Evolutionary conservation across 768 basidiomycete genomes (phyloP).

Genomic region (Psilocybe cubensis): DNA sequence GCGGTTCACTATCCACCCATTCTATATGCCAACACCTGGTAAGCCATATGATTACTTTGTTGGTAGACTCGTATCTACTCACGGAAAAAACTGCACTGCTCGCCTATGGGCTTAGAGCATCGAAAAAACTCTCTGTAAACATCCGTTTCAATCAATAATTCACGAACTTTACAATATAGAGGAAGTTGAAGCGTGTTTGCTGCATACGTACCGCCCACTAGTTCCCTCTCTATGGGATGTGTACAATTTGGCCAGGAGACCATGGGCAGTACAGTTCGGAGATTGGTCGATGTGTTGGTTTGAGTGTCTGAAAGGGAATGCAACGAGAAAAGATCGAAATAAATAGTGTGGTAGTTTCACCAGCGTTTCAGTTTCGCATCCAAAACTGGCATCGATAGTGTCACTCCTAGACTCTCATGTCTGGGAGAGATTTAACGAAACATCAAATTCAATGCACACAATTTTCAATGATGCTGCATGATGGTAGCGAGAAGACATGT

Average conservation of each 20-base stretch:
- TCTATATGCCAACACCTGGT: neutral
- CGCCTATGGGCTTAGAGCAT: conserved; percentile 15
- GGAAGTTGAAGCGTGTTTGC: too few relatives aligned
- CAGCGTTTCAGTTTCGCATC: neutral
- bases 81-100: conserved; percentile 17
- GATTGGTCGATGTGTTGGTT: neutral
- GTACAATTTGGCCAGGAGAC: neutral
- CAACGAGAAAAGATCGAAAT: neutral
- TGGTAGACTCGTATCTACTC: too few relatives aligned
- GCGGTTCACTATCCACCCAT: conserved; percentile 6
- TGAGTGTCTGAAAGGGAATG: neutral
- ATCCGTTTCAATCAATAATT: neutral
- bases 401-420: neutral
- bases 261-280: neutral
- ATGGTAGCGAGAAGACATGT: neutral
- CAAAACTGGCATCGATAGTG: neutral
- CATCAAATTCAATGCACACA: too few relatives aligned
- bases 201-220: neutral
- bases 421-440: too few relatives aligned
- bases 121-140: conserved; percentile 16
- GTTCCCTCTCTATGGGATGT: neutral
- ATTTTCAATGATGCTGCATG: too few relatives aligned
- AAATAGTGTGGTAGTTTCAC: neutral
- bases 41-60: neutral
- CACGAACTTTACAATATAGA: neutral